Percentiles rank a stretch among this genome's conserved stretches.
phyloP scores from a whole-genome alignment of 208 protist species.

The Leishmania major region DNA sequence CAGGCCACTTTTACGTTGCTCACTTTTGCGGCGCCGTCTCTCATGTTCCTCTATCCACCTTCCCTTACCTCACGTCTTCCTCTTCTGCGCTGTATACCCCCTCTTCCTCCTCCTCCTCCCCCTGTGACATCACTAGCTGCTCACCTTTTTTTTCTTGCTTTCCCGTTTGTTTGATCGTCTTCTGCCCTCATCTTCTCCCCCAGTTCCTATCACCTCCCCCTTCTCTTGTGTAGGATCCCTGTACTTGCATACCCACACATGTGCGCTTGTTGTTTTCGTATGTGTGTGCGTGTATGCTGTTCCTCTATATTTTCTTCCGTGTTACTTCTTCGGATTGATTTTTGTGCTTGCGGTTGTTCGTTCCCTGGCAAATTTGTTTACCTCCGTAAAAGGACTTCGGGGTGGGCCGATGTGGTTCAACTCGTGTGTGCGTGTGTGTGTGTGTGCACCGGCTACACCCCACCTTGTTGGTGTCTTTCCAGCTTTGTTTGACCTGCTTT shows the following conservation, averaged over 20 bases:
- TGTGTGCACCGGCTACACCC: background rate
- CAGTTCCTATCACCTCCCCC: background rate
- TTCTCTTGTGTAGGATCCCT: background rate
- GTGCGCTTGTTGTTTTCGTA: background rate
- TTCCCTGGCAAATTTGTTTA: background rate
- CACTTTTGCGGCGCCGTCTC: background rate
- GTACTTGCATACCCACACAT: background rate
- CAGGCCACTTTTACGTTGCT: background rate
- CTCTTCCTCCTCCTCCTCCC: background rate
- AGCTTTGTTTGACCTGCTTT: background rate
- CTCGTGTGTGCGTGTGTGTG: background rate
- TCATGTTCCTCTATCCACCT: background rate
- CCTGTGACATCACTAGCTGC: background rate
- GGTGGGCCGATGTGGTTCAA: background rate
- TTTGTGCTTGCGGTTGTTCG: background rate
- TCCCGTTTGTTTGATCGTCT: background rate
- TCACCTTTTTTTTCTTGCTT: background rate
- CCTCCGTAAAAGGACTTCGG: background rate
- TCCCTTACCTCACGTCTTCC: background rate
- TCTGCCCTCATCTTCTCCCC: background rate
- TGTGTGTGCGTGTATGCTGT: conserved; percentile 12
- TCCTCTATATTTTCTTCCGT: conserved; percentile 5
- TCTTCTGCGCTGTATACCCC: background rate
- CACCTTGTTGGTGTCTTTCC: background rate
- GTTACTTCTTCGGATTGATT: conserved; percentile 6